Base-by-base conservation (phyloP, 164 flowering plant genomes). In the Tinospora cordifolia region DNA sequence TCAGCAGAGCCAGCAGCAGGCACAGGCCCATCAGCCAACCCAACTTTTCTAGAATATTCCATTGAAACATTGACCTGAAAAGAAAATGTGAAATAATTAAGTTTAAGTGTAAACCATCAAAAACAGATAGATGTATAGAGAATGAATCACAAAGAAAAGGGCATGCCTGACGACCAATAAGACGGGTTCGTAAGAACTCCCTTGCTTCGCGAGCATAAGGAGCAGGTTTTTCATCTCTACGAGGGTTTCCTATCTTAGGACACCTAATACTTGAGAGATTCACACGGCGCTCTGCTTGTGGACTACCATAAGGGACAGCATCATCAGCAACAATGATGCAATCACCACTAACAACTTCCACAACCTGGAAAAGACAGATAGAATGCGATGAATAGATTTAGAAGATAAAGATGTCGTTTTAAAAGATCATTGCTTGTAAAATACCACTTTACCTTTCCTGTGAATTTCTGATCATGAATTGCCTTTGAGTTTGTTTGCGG, bases 331-430 rank as follows among this genome's bases (percentile, higher is more conserved):
- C 93, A 78, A 92, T 78, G 67, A 95, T 60, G 75, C 99, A 95
- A 68, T 92, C 99, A 26, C 97, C 99, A 81, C 98, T 92, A 19
- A 89, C 97, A 86, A 92, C 94, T 81, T 95, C 99, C 65, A 95
- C 92, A 13, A 94, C 99, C 99, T 94, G 81, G 25, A 71, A 26
- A 70, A 38, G 21, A 46, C 63, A 47, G 14, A n/a, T 25, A 66
- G 26, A 10, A 36, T 38, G 34, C 30, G 19, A n/a, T 25, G 21
- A 44, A 30, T 21, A 9, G 27, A 34, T 15, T 6, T 17, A 63
- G 25, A n/a, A 17, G 19, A 13, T 21, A 19, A 0, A 14, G 7
- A 68, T 26, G 21, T 68, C 11, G 34, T 63, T 51, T 19, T 51
- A 19, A 30, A 30, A 71, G 62, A 64, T 14, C 12, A 66, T 17